Conservation (phyloP, 345 rosid genomes). For the Melastoma malabathricum region DNA sequence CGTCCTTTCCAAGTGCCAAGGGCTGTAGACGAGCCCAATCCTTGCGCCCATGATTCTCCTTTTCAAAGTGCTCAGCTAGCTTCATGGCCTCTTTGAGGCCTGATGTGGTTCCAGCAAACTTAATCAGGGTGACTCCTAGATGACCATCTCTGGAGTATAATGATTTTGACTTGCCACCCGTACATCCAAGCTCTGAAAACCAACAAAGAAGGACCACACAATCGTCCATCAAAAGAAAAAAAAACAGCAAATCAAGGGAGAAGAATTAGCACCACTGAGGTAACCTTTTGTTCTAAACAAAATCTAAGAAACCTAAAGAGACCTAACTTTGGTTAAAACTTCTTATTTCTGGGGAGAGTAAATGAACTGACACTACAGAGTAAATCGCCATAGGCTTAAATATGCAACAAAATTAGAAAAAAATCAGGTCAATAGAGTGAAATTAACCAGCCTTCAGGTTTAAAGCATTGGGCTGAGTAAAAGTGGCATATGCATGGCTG, state of each 20-base stretch:
- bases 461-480: no score
- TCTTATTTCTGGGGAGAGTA: no score
- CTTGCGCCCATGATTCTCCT: slow-evolving; percentile 63
- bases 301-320: no score
- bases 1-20: slow-evolving; percentile 48
- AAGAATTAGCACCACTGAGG: no score
- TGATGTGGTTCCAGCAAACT: slow-evolving; percentile 50
- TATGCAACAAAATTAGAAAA: no score
- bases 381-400: no score
- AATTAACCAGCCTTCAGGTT: no score
- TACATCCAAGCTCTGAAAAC: slow-evolving; percentile 68
- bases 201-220: slow-evolving; percentile 8
- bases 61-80: slow-evolving; percentile 71
- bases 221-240: slow-evolving; percentile 5
- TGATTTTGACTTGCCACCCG: slow-evolving; percentile 74
- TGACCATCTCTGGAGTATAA: slow-evolving; percentile 93
- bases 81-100: slow-evolving; percentile 72
- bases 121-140: slow-evolving; percentile 60
- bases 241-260: neutral
- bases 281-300: no score
- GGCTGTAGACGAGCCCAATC: slow-evolving; percentile 59
- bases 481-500: no score
- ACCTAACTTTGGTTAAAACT: no score
- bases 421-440: no score
- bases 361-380: no score